Base-by-base conservation (phyloP, 2,329 filamentous ascomycete genomes). In the Aspergillus ibericus region DNA sequence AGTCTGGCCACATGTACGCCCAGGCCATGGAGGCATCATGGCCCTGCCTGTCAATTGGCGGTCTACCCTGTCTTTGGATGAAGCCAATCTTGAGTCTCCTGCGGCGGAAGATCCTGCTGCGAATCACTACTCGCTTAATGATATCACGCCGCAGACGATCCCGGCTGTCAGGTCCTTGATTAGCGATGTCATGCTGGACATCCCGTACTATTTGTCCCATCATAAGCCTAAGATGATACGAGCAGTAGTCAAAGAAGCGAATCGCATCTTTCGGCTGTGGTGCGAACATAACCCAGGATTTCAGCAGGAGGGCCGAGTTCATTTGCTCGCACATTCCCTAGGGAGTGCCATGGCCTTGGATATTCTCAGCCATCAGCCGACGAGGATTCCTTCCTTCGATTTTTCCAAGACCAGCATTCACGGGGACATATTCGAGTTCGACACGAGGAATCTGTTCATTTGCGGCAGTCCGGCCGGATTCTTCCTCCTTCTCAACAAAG, bases 111-210 rank as follows among this genome's bases (percentile, higher is more conserved):
- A 87, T 55, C 81, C 83, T 2, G 78, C 83, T 4, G 81, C 85
- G 32, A 88, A 88, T 38, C 78, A 83, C 35, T 91, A 86, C 70
- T 81, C 81, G 0, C 81, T 99, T 13, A 90, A 93, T 66, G 93
- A 98, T 66, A 97, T 99, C 64, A 96, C 96, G 5, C 93, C 92
- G 1, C 85, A 88, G 42, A 95, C 91, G 0, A 91, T 99, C 29
- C 93, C 93, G 0, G 92, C 91, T 0, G 89, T 99, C n/a, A 88
- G 95, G 47, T 91, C 90, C 70, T 87, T 99, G 71, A 96, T 99
- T 61, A 96, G 91, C 42, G 95, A 99, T 73, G 92, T 99, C 67
- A 97, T 99, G 92, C 88, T 98, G 51, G 95, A 99, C 72, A 93
- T 99, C 51, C 95, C 95, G 0, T 98, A 96, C 72, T 99, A 98